phyloP scores from a whole-genome alignment of 345 rosid species.

The Dimocarpus longan region DNA sequence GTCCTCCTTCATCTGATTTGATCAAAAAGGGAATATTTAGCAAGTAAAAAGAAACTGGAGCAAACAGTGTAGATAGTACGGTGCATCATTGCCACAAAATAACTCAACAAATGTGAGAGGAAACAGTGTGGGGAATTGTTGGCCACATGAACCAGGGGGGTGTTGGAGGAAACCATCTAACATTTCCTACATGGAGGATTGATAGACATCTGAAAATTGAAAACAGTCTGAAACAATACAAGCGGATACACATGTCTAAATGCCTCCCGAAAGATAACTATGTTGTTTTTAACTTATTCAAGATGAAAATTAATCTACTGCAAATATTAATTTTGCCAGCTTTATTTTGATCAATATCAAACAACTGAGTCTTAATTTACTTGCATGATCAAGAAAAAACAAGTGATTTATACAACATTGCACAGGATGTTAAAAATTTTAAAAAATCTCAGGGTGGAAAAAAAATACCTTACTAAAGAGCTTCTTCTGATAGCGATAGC shows the following conservation, averaged over 20 bases:
- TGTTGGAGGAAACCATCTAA: neutral
- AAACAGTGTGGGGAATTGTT: neutral
- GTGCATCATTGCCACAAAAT: neutral
- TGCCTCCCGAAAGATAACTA: neutral
- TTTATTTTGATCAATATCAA: neutral
- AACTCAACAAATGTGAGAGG: neutral
- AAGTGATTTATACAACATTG: neutral
- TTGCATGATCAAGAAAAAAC: neutral
- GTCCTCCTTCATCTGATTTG: slow-evolving; percentile 51
- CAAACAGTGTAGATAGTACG: neutral
- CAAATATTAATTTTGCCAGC: neutral
- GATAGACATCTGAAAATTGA: neutral
- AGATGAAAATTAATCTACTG: neutral
- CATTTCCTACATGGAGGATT: neutral
- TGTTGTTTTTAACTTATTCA: neutral
- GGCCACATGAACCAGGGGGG: neutral
- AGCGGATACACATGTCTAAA: neutral
- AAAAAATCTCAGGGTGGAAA: neutral
- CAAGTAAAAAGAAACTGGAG: neutral
- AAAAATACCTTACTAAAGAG: slow-evolving; percentile 61
- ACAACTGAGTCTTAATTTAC: neutral
- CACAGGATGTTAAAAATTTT: neutral
- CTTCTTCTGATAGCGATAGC: slow-evolving; percentile 91
- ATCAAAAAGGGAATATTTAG: slow-evolving; percentile 10
- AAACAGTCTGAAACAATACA: neutral